These are phyloP conservation scores for Astragalus glycyphyllos DNA, from an alignment of 306 rosid species.

Conservation along the genomic window DNA sequence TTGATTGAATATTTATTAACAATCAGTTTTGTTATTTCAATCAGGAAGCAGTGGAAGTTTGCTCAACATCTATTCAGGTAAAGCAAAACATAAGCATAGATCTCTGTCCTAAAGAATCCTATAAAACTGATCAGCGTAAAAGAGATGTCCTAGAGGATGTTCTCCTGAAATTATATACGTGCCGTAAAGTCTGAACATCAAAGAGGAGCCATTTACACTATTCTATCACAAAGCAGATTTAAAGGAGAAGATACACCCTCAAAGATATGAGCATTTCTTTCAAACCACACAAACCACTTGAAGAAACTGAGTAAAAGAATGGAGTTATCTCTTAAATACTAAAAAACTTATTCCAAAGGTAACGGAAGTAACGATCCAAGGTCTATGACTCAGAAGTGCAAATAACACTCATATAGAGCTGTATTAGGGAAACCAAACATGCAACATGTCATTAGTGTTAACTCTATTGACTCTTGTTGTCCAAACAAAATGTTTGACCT, in stretches of 20 bases:
- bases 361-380: not conserved
- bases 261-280: constrained; percentile 7
- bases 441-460: constrained; percentile 22
- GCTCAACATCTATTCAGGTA: constrained; percentile 90
- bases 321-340: not conserved
- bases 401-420: not conserved
- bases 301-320: not conserved
- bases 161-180: not conserved
- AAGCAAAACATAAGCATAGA: not conserved
- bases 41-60: constrained; percentile 98
- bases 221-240: constrained; percentile 6
- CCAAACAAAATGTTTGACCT: not conserved
- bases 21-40: constrained; percentile 34
- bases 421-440: not conserved
- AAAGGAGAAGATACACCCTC: not conserved
- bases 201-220: not conserved
- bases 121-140: constrained; percentile 5
- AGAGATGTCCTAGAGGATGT: not conserved
- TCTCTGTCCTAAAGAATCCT: not conserved
- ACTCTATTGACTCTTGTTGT: not conserved
- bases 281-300: not conserved
- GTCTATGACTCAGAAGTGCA: not conserved
- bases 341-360: not conserved
- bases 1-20: constrained; percentile 37
- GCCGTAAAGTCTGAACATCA: constrained; percentile 5